Evolutionary conservation across 768 basidiomycete genomes (phyloP), one percentile per base, ranked within the genome.

Genomic region (Boletus rubroflammeus): DNA sequence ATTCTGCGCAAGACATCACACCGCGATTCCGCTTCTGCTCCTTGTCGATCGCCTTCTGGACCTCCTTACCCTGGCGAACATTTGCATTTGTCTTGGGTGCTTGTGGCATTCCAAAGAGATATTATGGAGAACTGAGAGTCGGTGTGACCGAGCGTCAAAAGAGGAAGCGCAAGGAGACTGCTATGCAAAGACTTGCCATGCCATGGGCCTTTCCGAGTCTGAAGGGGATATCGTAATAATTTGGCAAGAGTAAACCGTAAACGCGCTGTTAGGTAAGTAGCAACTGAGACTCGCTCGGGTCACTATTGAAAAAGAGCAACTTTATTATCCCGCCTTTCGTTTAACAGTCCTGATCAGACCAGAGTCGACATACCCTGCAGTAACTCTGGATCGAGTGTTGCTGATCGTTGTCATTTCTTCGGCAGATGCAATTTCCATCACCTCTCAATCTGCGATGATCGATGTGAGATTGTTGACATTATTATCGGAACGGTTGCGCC

Each of bases 21-120:
- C 83, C 83, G 60, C 82, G 73, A 3, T 82, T 82, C 38, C 84
- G 75, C 62, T 85, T 85, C 8, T 81, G 77, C 72, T 85, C 84
- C 65, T 85, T 85, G 61, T 85, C 84, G 50, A 82, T 80, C 15
- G 77, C 76, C 45, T 78, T 77, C 56, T 80, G 81, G 13, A 63
- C 61, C 29, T 73, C 70, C 49, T 57, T 69, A 31, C 31, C 68
- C 40, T 69, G 62, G 40, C 71, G 71, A n/a, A 58, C 55, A 64
- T 78, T 81, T 57, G 75, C 55, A 64, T 78, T 81, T 57, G 75
- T 75, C 60, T 79, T 77, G 42, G 73, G 63, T 32, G 77, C 75
- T 70, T 77, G 80, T 25, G 81, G 80, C 81, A 82, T 83, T 39
- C 17, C 17, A 17, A 35, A 19, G 25, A n/a, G 38, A 49, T 25